These are phyloP conservation scores for Globisporangium sylvaticum DNA, from an alignment of 352 stramenopile genomes.

Conservation along the genomic window DNA sequence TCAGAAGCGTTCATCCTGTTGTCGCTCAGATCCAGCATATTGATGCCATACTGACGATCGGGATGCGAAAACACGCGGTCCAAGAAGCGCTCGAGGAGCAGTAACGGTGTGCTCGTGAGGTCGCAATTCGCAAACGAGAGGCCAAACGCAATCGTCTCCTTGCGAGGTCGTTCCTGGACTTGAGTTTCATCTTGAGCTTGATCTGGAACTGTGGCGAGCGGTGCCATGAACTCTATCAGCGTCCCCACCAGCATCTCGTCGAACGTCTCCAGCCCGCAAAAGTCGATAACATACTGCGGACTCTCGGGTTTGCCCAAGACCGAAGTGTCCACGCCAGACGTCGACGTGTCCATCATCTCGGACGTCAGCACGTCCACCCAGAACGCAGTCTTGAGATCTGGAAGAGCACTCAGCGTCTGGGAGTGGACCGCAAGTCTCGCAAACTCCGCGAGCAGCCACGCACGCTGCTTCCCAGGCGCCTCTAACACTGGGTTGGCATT, in stretches of 20 bases:
- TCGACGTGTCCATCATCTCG: constrained; percentile 8
- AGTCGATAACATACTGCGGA: constrained; percentile 7
- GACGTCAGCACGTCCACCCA: neutral
- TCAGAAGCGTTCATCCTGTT: neutral
- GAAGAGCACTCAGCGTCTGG: neutral
- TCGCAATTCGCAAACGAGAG: constrained; percentile 5
- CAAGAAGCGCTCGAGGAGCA: neutral
- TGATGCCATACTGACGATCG: neutral
- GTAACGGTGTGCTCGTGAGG: neutral
- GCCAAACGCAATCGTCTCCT: neutral
- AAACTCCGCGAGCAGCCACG: neutral
- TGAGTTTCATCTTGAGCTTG: neutral
- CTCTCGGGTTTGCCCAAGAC: neutral
- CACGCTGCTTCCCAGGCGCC: neutral
- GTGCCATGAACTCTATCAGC: neutral
- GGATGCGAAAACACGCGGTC: constrained; percentile 3
- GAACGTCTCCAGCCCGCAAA: neutral
- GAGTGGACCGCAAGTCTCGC: neutral
- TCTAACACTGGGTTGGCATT: neutral
- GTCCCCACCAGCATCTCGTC: neutral
- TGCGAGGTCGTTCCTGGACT: neutral
- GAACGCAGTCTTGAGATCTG: neutral
- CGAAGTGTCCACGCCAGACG: neutral
- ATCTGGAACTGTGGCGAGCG: neutral
- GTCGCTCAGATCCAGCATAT: constrained; percentile 6